phyloP scores from a whole-genome alignment of 1,284 basidiomycete species.

The Cutaneotrichosporon dermatis region DNA sequence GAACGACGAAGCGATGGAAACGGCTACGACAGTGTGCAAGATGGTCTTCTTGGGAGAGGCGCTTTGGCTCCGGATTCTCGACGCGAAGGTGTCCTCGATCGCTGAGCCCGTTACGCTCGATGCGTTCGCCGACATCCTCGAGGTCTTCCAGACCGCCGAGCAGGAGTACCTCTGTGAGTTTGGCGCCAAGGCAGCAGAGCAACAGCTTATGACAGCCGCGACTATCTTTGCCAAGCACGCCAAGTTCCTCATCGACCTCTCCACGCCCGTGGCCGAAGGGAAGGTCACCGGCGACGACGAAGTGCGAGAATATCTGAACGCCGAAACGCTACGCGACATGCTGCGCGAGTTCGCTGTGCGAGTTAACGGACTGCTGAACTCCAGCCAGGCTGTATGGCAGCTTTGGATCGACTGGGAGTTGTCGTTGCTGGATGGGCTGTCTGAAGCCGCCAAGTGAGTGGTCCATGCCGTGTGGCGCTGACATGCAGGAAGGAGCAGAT shows the following conservation, averaged over 20 bases:
- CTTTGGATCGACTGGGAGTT: conserved; percentile 69
- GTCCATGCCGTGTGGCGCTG: not conserved
- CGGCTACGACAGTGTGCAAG: conserved; percentile 12
- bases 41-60: conserved; percentile 37
- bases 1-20: conserved; percentile 23
- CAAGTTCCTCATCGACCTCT: conserved; percentile 61
- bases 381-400: conserved; percentile 71
- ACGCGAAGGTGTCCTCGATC: conserved; percentile 19
- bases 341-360: conserved; percentile 54
- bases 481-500: conserved; percentile 30
- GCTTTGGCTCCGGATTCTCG: conserved; percentile 33
- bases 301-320: conserved; percentile 40
- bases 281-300: conserved; percentile 43
- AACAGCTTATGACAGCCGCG: conserved; percentile 56
- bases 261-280: conserved; percentile 44
- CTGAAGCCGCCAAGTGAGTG: conserved; percentile 54
- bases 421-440: conserved; percentile 55
- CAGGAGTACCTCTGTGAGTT: conserved; percentile 75
- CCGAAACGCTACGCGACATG: conserved; percentile 59
- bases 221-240: conserved; percentile 65
- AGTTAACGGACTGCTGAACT: conserved; percentile 52
- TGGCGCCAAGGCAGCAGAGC: not conserved
- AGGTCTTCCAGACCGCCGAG: conserved; percentile 66
- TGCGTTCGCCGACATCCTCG: conserved; percentile 58
- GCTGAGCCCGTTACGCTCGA: conserved; percentile 38